Evolutionary conservation across 2,329 filamentous ascomycete genomes (phyloP), one percentile per base, ranked within the genome.

Genomic region (Colletotrichum coccodes): DNA sequence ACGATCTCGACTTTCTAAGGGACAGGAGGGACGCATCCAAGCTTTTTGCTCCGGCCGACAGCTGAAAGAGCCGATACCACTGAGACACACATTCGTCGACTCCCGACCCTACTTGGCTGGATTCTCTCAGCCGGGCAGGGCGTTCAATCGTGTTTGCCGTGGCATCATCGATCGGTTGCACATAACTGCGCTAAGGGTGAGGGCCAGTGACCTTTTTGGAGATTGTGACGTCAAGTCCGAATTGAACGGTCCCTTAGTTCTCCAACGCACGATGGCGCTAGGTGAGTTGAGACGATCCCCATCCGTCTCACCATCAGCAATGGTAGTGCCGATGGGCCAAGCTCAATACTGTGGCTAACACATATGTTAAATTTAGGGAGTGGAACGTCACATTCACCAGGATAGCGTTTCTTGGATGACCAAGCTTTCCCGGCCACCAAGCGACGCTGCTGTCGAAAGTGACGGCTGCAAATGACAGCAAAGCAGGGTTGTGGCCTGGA

Each of bases 1-100:
- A 65, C 66, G 66, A 68, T 68, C 66, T 54, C 40, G n/a, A 60
- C 49, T 60, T 47, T 49, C 28, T 30, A 30, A 50, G 53, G 65
- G 46, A 46, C 23, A 18, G 46, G 16, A 21, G 11, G 30, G 38
- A 46, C 30, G n/a, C n/a, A 56, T 56, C 56, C 65, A 64, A 49
- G 47, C 46, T 50, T 65, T 12, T 32, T 58, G 26, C 36, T 64
- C 28, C 28, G 40, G 50, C 32, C 42, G 36, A 44, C 32, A 52
- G 36, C 50, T 58, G 42, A 42, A 47, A 18, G n/a, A 11, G 26
- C 21, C 6, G n/a, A 40, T 26, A 11, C 42, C 38, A 36, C 59
- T 6, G 21, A 44, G 49, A 57, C 34, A 47, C 4, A 18, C 47
- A 32, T 23, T 46, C 28, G 26, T 46, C 12, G 18, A 26, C 30